phyloP scores from a whole-genome alignment of 805 yeast species.

The Pichia heedii region DNA sequence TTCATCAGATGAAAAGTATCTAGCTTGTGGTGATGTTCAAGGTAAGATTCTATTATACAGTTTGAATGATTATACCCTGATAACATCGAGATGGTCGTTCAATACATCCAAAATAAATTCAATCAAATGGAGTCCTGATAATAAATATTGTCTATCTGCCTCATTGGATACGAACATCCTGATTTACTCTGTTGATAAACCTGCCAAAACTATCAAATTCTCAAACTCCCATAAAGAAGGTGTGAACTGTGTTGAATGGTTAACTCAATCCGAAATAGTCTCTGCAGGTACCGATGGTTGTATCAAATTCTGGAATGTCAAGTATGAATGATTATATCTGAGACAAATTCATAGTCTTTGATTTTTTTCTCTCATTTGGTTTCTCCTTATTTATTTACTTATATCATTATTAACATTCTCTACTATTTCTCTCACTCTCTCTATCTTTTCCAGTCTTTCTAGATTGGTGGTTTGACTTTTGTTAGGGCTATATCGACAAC shows the following conservation, averaged over 20 bases:
- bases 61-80: conserved; percentile 41
- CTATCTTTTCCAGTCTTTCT: too few species aligned
- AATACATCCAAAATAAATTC: conserved; percentile 76
- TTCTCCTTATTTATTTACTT: background rate
- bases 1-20: conserved; percentile 57
- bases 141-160: conserved; percentile 65
- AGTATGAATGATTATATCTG: conserved; percentile 6
- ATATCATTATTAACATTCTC: too few species aligned
- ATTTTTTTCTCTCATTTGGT: background rate
- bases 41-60: conserved; percentile 81
- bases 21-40: conserved; percentile 79
- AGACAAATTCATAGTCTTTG: background rate
- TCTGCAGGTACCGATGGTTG: conserved; percentile 78
- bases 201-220: conserved; percentile 65
- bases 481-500: conserved; percentile 44
- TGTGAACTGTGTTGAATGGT: conserved; percentile 68
- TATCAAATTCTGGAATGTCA: conserved; percentile 62
- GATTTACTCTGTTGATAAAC: conserved; percentile 70
- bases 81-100: conserved; percentile 92
- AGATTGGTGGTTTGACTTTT: conserved; percentile 45
- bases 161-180: conserved; percentile 78
- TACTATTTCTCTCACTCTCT: too few species aligned
- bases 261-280: conserved; percentile 37
- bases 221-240: conserved; percentile 87
- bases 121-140: conserved; percentile 72